These are phyloP conservation scores for Akanthomyces dipterigenus DNA, from an alignment of 2,329 filamentous ascomycete species.

Conservation along the genomic window DNA sequence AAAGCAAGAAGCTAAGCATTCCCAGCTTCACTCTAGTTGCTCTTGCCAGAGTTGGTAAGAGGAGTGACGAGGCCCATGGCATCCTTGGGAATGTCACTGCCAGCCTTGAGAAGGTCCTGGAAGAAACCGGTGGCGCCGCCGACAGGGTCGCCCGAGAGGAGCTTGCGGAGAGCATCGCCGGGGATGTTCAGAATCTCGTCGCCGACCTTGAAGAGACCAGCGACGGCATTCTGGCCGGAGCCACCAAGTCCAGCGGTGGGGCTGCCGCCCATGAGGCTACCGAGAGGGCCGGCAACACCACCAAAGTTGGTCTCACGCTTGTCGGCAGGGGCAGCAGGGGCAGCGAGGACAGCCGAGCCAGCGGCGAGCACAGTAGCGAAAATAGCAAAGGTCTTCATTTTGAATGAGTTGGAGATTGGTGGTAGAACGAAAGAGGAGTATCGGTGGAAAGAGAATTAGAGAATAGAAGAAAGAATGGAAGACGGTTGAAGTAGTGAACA, in stretches of 20 bases:
- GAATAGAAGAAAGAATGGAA: background rate
- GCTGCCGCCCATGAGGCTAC: conserved; percentile 13
- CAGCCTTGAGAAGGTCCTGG: background rate
- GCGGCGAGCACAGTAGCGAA: background rate
- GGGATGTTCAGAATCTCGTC: conserved; percentile 16
- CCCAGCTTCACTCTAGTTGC: background rate
- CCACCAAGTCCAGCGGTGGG: background rate
- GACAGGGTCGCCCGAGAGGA: background rate
- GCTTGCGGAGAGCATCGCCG: conserved; percentile 8
- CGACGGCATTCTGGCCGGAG: conserved; percentile 9
- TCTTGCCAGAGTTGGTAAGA: background rate
- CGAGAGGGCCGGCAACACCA: conserved; percentile 8
- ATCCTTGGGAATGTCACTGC: conserved; percentile 6
- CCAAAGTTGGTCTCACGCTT: conserved; percentile 12
- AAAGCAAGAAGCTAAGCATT: background rate
- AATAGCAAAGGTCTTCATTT: conserved; percentile 5
- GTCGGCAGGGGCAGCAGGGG: background rate
- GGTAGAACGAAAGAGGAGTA: background rate
- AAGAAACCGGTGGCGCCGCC: conserved; percentile 1
- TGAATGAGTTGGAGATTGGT: background rate
- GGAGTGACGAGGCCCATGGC: background rate
- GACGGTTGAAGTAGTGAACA: background rate
- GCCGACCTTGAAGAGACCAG: conserved; percentile 14
- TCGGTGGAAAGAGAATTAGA: background rate
- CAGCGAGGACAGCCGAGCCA: background rate